phyloP scores from a whole-genome alignment of 768 basidiomycete species.

The Crassisporium funariophilum region DNA sequence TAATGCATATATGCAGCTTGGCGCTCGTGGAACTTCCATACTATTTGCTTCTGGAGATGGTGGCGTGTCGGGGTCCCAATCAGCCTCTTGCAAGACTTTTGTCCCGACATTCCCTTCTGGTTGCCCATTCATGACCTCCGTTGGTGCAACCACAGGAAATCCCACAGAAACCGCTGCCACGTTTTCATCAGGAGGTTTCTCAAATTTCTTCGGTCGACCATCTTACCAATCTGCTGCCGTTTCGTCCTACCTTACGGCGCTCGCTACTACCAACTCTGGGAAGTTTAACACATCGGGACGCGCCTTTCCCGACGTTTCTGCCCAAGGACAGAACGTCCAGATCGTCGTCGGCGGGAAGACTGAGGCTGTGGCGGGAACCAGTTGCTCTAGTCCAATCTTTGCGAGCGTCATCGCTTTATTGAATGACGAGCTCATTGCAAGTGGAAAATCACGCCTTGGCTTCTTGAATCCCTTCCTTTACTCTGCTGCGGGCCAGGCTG shows the following conservation, averaged over 20 bases:
- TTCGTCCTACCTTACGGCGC: slow-evolving; percentile 34
- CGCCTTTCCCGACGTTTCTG: slow-evolving; percentile 54
- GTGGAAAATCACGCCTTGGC: slow-evolving; percentile 43
- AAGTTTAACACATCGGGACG: slow-evolving; percentile 48
- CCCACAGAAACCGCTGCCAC: slow-evolving; percentile 45
- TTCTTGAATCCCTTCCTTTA: slow-evolving; percentile 45
- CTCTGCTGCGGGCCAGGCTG: slow-evolving; percentile 31
- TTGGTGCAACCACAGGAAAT: slow-evolving; percentile 48
- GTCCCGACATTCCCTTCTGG: slow-evolving; percentile 30
- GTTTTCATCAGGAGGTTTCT: slow-evolving; percentile 53
- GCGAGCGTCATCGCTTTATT: slow-evolving; percentile 51
- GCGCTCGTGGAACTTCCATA: slow-evolving; percentile 59
- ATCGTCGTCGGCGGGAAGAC: slow-evolving; percentile 37
- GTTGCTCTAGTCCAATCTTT: slow-evolving; percentile 48
- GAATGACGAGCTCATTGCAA: slow-evolving; percentile 50
- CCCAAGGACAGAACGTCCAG: slow-evolving; percentile 40
- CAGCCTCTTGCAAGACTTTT: slow-evolving; percentile 25
- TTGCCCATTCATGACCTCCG: slow-evolving; percentile 52
- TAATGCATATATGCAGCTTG: slow-evolving; percentile 52
- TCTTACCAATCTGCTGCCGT: slow-evolving; percentile 45
- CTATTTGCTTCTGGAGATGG: slow-evolving; percentile 62
- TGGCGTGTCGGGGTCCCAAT: slow-evolving; percentile 44
- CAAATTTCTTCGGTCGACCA: slow-evolving; percentile 36
- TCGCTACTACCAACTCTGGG: slow-evolving; percentile 46
- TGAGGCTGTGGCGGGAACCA: slow-evolving; percentile 47